Evolutionary conservation across 1,284 basidiomycete species (phyloP), one percentile per base, ranked within the genome.

Genomic region (Golubevia sp.): DNA sequence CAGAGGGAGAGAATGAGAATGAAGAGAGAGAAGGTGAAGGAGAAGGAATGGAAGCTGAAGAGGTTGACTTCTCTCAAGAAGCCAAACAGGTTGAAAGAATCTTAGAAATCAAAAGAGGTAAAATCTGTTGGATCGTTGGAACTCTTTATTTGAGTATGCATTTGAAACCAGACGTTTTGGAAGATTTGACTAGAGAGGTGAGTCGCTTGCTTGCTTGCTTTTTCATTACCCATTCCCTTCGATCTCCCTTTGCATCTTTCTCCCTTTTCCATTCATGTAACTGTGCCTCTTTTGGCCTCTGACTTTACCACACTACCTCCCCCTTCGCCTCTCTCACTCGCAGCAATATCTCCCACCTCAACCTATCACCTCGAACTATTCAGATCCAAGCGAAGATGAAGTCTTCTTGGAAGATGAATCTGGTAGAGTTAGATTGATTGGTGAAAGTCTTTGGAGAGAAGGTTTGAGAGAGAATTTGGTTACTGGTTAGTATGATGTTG

Each of bases 141-240:
- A 99, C 96, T 0, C 89, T 98, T 1, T 99, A 98, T 84, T 91
- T 97, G 88, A 92, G 97, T 67, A 98, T 99, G 97, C 92, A 92
- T 2, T 87, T 97, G 62, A 99, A 99, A 83, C 96, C 96, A 0
- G 97, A 98, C 75, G 92, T 99, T 13, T 88, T 99, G 61, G 91
- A 95, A 76, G 97, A 99, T 72, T 88, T 99, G 71, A 93, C 91
- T 13, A 88, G 92, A 79, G 94, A 99, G 77, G 96, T 97, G 77
- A 67, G 71, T 63, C 3, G 20, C 25, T 18, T 25, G 6, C 38
- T 6, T 13, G 38, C 11, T 56, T 48, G 55, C 52, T 54, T 18
- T 54, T 30, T 54, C 52, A 11, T 54, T 18, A 30, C 20, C 20
- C 23, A 48, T 6, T 34, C n/a, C n/a, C n/a, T n/a, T n/a, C n/a